These are phyloP conservation scores for Oehlia diaphana DNA, from an alignment of 192 early-diverging fungal species.

Conservation along the genomic window DNA sequence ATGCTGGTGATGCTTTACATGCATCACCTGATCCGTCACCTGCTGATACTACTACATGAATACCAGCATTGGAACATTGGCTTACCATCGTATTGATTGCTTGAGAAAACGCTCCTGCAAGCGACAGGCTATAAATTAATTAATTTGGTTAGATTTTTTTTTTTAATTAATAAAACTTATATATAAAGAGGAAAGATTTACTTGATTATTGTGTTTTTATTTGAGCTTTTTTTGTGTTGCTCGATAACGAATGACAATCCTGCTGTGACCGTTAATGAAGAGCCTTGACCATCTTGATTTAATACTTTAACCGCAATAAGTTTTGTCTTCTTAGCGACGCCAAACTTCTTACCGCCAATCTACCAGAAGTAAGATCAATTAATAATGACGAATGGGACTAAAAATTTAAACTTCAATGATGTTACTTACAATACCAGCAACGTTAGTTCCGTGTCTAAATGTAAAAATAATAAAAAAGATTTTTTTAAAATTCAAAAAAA, in stretches of 20 bases:
- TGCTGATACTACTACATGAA: conserved; percentile 57
- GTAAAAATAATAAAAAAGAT: no score
- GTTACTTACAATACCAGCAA: conserved; percentile 65
- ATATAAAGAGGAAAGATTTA: conserved; percentile 32
- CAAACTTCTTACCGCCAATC: conserved; percentile 62
- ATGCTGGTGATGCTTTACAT: conserved; percentile 47
- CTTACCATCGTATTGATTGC: conserved; percentile 32
- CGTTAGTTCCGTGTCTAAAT: conserved; percentile 71
- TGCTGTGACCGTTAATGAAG: conserved; percentile 47
- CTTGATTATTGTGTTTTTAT: conserved; percentile 23
- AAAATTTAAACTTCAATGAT: neutral
- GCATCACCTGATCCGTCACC: conserved; percentile 62
- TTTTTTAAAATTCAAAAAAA: no score
- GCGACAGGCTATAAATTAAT: conserved; percentile 41
- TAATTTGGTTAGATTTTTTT: neutral
- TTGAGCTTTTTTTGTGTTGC: neutral
- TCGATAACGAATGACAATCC: conserved; percentile 59
- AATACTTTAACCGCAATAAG: conserved; percentile 63
- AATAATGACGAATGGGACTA: neutral
- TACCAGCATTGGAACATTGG: conserved; percentile 41
- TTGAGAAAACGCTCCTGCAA: conserved; percentile 36
- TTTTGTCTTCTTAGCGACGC: conserved; percentile 59
- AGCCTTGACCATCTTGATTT: conserved; percentile 47
- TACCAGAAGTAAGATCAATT: neutral
- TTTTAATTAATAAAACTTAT: conserved; percentile 16